Percentiles rank a stretch among this genome's conserved stretches.
phyloP scores from a whole-genome alignment of 331 rosid genomes.

The Acacia pycnantha region DNA sequence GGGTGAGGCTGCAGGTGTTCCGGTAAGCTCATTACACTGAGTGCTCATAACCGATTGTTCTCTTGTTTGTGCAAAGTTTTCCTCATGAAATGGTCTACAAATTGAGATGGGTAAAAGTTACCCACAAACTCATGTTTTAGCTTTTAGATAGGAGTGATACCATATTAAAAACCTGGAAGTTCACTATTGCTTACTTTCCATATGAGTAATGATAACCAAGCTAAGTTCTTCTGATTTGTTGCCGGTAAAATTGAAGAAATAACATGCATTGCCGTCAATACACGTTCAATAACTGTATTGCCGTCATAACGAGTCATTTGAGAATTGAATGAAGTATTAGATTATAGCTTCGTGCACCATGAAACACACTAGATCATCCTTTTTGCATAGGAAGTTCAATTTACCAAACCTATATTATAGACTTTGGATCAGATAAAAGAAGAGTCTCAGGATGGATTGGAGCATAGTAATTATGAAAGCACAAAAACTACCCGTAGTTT shows the following conservation, averaged over 20 bases:
- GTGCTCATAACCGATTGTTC: conserved; percentile 21
- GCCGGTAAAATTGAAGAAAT: neutral
- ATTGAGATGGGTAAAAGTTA: neutral
- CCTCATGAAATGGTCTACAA: conserved; percentile 1
- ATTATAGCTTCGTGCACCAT: conserved; percentile 7
- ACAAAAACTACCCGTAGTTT: neutral
- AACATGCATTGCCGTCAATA: neutral
- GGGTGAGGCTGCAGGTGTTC: conserved; percentile 98
- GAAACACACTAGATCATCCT: neutral
- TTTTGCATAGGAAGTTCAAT: neutral
- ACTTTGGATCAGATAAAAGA: neutral
- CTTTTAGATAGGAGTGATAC: conserved; percentile 9
- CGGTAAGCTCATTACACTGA: conserved; percentile 55
- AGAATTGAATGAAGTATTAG: neutral
- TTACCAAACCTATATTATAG: neutral
- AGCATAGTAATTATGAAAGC: neutral
- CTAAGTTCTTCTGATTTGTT: neutral
- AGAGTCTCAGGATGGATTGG: neutral
- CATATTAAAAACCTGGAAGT: neutral
- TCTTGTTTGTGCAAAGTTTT: conserved; percentile 17
- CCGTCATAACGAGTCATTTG: neutral
- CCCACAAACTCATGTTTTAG: conserved; percentile 9
- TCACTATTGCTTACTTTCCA: neutral
- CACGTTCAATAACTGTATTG: too few relatives aligned
- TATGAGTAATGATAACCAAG: neutral